A percentile compares a stretch with the other conserved stretches of the same genome.
These are phyloP conservation scores for Massariosphaeria phaeospora DNA, from an alignment of 495 filamentous ascomycete genomes.

Conservation along the genomic window DNA sequence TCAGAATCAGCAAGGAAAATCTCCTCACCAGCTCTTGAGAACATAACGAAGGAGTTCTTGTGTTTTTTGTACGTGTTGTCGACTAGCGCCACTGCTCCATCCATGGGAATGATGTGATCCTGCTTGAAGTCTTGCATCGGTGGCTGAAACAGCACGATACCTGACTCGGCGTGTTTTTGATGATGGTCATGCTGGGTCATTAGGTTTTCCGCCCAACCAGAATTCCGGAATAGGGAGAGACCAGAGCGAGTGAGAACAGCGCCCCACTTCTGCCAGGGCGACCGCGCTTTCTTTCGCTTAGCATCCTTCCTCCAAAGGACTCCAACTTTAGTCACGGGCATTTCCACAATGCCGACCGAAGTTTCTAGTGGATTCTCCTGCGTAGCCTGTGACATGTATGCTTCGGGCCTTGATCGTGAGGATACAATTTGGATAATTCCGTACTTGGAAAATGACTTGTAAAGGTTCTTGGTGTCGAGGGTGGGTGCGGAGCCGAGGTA, in stretches of 20 bases:
- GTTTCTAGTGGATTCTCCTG: constrained; percentile 80
- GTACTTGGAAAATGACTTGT: constrained; percentile 82
- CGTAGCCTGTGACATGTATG: constrained; percentile 83
- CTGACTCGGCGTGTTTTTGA: constrained; percentile 60
- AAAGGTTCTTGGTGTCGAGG: constrained; percentile 70
- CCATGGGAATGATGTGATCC: constrained; percentile 84
- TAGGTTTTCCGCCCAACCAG: constrained; percentile 82
- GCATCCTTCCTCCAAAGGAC: constrained; percentile 91
- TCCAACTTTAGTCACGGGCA: constrained; percentile 95
- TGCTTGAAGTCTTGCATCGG: constrained; percentile 88
- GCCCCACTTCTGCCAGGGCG: constrained; percentile 98
- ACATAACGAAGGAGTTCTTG: constrained; percentile 89
- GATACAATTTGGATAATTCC: constrained; percentile 93
- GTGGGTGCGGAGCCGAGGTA: constrained; percentile 71
- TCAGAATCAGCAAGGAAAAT: constrained; percentile 85
- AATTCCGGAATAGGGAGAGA: constrained; percentile 93
- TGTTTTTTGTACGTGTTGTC: constrained; percentile 90
- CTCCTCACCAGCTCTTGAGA: constrained; percentile 79
- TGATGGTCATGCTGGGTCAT: constrained; percentile 81
- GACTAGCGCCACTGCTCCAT: constrained; percentile 81
- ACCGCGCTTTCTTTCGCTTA: constrained; percentile 90
- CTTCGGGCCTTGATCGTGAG: constrained; percentile 83
- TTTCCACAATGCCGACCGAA: constrained; percentile 89
- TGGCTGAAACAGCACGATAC: constrained; percentile 80
- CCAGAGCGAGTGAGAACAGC: constrained; percentile 91